Conservation (phyloP, 352 stramenopile genomes). For the Phytophthora nicotianae region DNA sequence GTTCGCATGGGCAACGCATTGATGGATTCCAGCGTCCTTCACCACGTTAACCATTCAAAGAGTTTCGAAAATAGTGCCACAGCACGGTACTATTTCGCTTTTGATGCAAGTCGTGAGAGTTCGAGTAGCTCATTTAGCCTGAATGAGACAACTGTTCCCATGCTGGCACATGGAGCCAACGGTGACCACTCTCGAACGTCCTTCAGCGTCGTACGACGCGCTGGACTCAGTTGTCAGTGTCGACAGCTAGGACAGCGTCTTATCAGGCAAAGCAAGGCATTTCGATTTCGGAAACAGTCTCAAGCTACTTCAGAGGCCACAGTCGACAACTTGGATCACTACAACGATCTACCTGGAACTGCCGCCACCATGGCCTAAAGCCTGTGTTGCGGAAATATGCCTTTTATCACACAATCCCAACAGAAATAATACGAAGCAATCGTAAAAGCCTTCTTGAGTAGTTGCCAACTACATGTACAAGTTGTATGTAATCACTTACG, state of each 20-base stretch:
- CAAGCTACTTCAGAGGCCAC: slow-evolving; percentile 10
- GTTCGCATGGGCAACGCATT: slow-evolving; percentile 63
- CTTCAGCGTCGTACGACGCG: slow-evolving; percentile 17
- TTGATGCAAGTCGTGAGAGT: slow-evolving; percentile 18
- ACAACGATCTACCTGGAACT: slow-evolving; percentile 16
- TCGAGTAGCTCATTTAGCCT: slow-evolving; percentile 17
- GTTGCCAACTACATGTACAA: no score
- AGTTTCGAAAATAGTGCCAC: slow-evolving; percentile 46
- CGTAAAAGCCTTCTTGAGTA: no score
- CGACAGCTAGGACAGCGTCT: slow-evolving; percentile 57
- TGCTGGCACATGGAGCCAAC: slow-evolving; percentile 16
- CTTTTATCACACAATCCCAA: no score
- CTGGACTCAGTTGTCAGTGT: slow-evolving; percentile 36
- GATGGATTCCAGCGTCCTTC: slow-evolving; percentile 63
- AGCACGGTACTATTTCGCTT: slow-evolving; percentile 46
- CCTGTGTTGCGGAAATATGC: no score
- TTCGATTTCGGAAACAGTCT: slow-evolving; percentile 20
- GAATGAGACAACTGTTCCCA: slow-evolving; percentile 27
- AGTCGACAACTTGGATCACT: slow-evolving; percentile 9
- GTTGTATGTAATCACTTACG: no score
- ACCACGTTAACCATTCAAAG: slow-evolving; percentile 54
- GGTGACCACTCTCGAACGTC: slow-evolving; percentile 18
- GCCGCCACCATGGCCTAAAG: slow-evolving; percentile 23
- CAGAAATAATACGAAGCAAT: no score
- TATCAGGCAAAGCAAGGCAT: slow-evolving; percentile 12